phyloP scores from a whole-genome alignment of 306 rosid species.

The Vigna hirtella region DNA sequence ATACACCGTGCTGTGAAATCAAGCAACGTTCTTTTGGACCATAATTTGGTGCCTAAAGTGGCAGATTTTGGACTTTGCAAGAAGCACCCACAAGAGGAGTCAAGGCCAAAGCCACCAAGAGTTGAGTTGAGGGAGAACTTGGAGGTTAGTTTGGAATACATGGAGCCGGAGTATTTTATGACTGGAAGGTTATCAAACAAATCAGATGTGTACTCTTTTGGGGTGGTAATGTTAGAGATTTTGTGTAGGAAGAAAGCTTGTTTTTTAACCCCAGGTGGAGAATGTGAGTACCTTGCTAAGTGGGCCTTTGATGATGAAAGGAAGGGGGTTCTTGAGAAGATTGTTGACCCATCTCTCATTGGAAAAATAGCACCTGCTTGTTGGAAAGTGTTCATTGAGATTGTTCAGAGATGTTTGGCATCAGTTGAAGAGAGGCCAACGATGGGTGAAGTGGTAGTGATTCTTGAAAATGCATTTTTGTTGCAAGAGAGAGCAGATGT shows the following conservation, averaged over 20 bases:
- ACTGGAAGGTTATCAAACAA: not conserved
- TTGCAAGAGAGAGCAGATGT: not conserved
- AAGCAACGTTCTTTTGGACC: slow-evolving; percentile 22
- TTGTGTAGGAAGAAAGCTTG: not conserved
- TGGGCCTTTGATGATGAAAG: not conserved
- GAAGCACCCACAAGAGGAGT: not conserved
- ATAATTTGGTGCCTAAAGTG: slow-evolving; percentile 10
- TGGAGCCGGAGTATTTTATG: not conserved
- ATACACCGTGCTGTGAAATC: slow-evolving; percentile 14
- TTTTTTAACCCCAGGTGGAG: not conserved
- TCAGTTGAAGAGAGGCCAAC: not conserved
- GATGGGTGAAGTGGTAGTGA: not conserved
- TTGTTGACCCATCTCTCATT: not conserved
- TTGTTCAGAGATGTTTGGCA: not conserved
- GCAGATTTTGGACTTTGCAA: slow-evolving; percentile 21
- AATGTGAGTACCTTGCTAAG: not conserved
- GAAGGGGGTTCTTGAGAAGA: not conserved
- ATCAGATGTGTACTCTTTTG: slow-evolving; percentile 23
- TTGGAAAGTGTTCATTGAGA: not conserved
- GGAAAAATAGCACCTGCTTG: not conserved
- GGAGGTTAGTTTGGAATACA: not conserved
- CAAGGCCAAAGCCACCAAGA: slow-evolving; percentile 17
- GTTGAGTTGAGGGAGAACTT: slow-evolving; percentile 21
- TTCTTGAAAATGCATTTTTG: not conserved
- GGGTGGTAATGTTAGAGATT: not conserved